Evolutionary conservation across 2,329 filamentous ascomycete species (phyloP).

Genomic region (Epichloe scottii): DNA sequence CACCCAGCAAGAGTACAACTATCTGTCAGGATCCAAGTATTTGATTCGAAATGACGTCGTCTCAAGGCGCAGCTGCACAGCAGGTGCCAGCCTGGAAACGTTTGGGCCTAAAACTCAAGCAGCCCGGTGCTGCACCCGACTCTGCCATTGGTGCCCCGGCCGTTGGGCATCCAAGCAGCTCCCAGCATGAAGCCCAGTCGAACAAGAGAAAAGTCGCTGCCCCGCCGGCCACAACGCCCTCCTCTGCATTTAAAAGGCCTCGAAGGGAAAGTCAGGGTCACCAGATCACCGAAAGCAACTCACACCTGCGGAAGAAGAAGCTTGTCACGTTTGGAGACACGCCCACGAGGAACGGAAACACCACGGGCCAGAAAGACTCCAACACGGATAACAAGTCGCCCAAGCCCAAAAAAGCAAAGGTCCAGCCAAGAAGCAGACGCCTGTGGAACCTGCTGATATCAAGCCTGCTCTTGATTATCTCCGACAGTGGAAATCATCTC

Average conservation of each 20-base stretch:
- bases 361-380: conserved; percentile 10
- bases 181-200: conserved; percentile 18
- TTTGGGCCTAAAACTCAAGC: conserved; percentile 51
- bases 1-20: conserved; percentile 5
- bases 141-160: conserved; percentile 17
- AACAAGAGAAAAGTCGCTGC: conserved; percentile 29
- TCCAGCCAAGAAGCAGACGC: conserved; percentile 25
- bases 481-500: conserved; percentile 57
- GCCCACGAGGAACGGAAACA: conserved; percentile 21
- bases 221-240: conserved; percentile 18
- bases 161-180: conserved; percentile 26
- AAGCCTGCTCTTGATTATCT: conserved; percentile 65
- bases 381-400: conserved; percentile 17
- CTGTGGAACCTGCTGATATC: conserved; percentile 30
- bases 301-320: conserved; percentile 28
- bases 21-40: not conserved
- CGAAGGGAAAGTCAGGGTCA: conserved; percentile 16
- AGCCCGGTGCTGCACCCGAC: conserved; percentile 20
- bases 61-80: conserved; percentile 30
- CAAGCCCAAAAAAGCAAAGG: conserved; percentile 25
- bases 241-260: conserved; percentile 21
- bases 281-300: conserved; percentile 13
- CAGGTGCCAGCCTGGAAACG: conserved; percentile 47
- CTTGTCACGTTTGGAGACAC: conserved; percentile 37
- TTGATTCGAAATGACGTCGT: conserved; percentile 27